Evolutionary conservation across 345 rosid species (phyloP).

Genomic region (Pelargonium nanum): DNA sequence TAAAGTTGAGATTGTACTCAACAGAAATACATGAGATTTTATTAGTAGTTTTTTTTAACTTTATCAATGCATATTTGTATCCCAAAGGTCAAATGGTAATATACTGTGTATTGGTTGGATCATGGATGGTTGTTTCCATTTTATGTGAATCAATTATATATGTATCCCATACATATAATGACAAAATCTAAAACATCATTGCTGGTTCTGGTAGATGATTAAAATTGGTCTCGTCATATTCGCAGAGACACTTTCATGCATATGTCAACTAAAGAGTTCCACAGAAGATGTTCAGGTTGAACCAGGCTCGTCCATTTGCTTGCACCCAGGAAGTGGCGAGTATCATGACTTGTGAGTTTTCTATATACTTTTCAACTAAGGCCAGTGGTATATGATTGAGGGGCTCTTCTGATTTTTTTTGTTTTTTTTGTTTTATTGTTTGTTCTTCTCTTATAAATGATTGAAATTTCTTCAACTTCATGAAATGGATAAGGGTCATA

Average conservation of each 20-base stretch:
- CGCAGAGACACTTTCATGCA: constrained; percentile 70
- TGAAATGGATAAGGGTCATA: neutral
- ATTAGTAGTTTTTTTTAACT: too few relatives aligned
- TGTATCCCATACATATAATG: neutral
- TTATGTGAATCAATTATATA: neutral
- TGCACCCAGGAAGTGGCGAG: constrained; percentile 81
- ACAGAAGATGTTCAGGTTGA: constrained; percentile 49
- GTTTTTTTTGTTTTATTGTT: neutral
- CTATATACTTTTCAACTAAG: neutral
- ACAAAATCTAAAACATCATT: neutral
- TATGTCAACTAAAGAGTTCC: constrained; percentile 68
- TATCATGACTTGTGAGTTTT: constrained; percentile 76
- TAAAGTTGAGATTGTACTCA: too few relatives aligned
- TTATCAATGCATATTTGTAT: too few relatives aligned
- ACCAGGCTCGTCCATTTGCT: constrained; percentile 48
- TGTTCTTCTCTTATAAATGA: too few relatives aligned
- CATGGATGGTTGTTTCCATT: too few relatives aligned
- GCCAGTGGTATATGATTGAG: neutral
- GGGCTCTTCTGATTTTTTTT: neutral
- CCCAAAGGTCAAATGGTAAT: too few relatives aligned
- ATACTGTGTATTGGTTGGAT: too few relatives aligned
- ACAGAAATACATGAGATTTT: too few relatives aligned
- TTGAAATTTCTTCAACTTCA: neutral
- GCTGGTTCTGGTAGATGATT: neutral
- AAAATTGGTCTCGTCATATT: constrained; percentile 8